A percentile compares a stretch with the other conserved stretches of the same genome.
Conservation (phyloP, 2,329 filamentous ascomycete genomes). For the Beauveria sp. region DNA sequence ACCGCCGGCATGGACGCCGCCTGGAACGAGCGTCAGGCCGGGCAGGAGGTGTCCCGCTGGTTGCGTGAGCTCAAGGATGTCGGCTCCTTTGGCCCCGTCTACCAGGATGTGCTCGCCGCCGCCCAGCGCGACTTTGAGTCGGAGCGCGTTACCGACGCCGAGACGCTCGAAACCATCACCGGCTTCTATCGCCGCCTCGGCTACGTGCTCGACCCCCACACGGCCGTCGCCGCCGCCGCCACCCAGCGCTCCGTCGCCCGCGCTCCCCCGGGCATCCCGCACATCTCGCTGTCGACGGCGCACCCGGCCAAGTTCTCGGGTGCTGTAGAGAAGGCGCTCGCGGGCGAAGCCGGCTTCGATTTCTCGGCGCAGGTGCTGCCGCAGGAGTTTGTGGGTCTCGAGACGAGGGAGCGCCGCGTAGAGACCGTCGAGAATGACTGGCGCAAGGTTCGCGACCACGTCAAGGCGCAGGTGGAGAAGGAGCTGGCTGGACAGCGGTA, state of each 20-base stretch:
- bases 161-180: slow-evolving; percentile 61
- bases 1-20: slow-evolving; percentile 54
- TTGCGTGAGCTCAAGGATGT: slow-evolving; percentile 70
- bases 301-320: slow-evolving; percentile 92
- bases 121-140: slow-evolving; percentile 74
- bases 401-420: slow-evolving; percentile 67
- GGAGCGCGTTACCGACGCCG: slow-evolving; percentile 59
- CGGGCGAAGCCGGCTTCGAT: slow-evolving; percentile 62
- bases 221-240: slow-evolving; percentile 77
- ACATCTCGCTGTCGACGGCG: slow-evolving; percentile 85
- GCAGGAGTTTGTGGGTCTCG: slow-evolving; percentile 71
- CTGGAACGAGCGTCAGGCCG: slow-evolving; percentile 61
- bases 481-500: slow-evolving; percentile 36
- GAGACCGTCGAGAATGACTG: slow-evolving; percentile 63
- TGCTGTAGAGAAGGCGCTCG: slow-evolving; percentile 74
- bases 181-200: slow-evolving; percentile 49
- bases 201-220: slow-evolving; percentile 90
- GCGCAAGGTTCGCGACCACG: slow-evolving; percentile 66
- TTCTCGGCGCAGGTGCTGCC: slow-evolving; percentile 72
- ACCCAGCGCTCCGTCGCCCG: slow-evolving; percentile 60
- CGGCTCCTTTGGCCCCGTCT: slow-evolving; percentile 74
- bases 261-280: slow-evolving; percentile 44
- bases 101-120: slow-evolving; percentile 60
- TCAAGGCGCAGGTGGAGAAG: slow-evolving; percentile 64
- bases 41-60: slow-evolving; percentile 72